A percentile compares a stretch with the other conserved stretches of the same genome.
phyloP scores from a whole-genome alignment of 1,139 yeast species.

The Yamadazyma kanchanaburiensis region DNA sequence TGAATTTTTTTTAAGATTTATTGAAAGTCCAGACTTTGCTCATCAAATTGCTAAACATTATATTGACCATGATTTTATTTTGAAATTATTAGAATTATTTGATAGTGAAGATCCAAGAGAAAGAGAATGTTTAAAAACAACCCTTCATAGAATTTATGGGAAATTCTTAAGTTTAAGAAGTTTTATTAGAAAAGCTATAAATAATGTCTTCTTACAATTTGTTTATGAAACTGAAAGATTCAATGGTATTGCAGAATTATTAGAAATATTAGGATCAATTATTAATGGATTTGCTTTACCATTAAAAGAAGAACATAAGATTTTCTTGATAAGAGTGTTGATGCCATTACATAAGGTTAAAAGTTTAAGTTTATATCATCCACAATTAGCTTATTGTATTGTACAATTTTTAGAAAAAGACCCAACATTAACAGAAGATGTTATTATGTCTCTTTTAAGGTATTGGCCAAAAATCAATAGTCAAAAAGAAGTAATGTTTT shows the following conservation, averaged over 20 bases:
- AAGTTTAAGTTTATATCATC: conserved; percentile 84
- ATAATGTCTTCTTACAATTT: conserved; percentile 88
- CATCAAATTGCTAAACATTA: conserved; percentile 91
- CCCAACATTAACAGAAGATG: conserved; percentile 88
- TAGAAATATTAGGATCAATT: conserved; percentile 93
- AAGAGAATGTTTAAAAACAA: conserved; percentile 91
- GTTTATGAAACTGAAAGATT: conserved; percentile 93
- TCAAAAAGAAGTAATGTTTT: conserved; percentile 92
- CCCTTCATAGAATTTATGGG: conserved; percentile 93
- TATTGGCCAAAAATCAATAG: conserved; percentile 98
- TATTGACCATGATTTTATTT: conserved; percentile 87
- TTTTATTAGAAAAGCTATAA: conserved; percentile 86
- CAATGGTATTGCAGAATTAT: conserved; percentile 91
- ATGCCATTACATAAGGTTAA: conserved; percentile 93
- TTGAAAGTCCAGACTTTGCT: conserved; percentile 92
- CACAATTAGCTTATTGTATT: conserved; percentile 94
- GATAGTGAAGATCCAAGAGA: conserved; percentile 97
- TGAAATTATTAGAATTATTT: conserved; percentile 77
- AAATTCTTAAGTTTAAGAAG: conserved; percentile 88
- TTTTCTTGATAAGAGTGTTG: conserved; percentile 82
- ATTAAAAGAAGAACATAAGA: conserved; percentile 92
- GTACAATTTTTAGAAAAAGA: conserved; percentile 96
- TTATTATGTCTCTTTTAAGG: conserved; percentile 84
- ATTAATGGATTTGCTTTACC: conserved; percentile 98
- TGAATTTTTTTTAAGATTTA: conserved; percentile 87